Percentiles rank a stretch among this genome's conserved stretches.
Conservation (phyloP, 169 alveolate species). For the Eimeria acervulina region DNA sequence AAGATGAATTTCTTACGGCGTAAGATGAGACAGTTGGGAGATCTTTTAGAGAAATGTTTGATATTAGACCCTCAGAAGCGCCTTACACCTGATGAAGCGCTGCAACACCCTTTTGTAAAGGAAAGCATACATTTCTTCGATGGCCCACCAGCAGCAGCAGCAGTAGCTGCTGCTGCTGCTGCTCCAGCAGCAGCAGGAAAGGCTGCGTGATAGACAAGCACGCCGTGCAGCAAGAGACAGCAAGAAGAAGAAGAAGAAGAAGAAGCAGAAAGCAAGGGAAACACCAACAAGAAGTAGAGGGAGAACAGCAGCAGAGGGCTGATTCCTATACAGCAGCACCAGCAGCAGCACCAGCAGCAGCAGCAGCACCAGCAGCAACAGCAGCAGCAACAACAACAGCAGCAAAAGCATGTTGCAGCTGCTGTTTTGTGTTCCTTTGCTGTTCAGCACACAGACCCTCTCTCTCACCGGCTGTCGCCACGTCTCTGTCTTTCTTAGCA, state of each 20-base stretch:
- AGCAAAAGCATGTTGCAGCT: background rate
- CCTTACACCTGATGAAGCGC: slow-evolving; percentile 97
- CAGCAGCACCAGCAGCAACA: slow-evolving; percentile 21
- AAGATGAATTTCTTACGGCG: slow-evolving; percentile 61
- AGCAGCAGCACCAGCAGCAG: slow-evolving; percentile 28
- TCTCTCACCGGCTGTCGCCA: background rate
- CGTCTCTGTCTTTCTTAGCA: background rate
- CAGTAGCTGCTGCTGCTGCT: slow-evolving; percentile 36
- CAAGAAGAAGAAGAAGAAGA: no score
- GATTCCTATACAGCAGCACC: background rate
- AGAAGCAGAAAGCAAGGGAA: background rate
- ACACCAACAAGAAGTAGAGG: background rate
- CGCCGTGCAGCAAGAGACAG: background rate
- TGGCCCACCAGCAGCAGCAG: no score
- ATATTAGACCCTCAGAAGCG: slow-evolving; percentile 97
- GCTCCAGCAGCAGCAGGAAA: slow-evolving; percentile 15
- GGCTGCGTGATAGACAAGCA: background rate
- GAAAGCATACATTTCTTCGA: slow-evolving; percentile 87
- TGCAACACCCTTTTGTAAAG: slow-evolving; percentile 96
- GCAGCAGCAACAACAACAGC: background rate
- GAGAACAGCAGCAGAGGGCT: slow-evolving; percentile 10
- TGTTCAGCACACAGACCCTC: background rate
- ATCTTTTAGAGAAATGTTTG: slow-evolving; percentile 96
- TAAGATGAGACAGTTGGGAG: slow-evolving; percentile 81
- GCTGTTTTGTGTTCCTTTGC: slow-evolving; percentile 30